phyloP scores from a whole-genome alignment of 2,329 filamentous ascomycete species.

The Apiospora arundinis region DNA sequence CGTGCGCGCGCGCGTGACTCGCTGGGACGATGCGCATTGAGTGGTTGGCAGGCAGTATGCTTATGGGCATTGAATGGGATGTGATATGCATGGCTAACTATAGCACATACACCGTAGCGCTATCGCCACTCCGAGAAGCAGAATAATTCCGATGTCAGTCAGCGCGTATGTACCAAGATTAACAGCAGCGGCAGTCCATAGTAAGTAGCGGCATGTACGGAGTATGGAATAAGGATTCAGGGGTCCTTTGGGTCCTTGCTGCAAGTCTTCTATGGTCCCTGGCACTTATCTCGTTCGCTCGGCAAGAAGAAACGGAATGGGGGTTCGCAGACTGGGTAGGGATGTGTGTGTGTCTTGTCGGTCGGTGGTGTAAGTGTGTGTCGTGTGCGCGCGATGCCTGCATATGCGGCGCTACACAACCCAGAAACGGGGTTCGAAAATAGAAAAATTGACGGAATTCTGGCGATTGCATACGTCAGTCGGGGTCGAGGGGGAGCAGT shows the following conservation, averaged over 20 bases:
- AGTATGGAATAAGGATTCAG: not conserved
- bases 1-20: not conserved
- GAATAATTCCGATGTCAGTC: not conserved
- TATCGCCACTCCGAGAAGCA: not conserved
- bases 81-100: slow-evolving; percentile 10
- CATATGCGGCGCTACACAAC: not conserved
- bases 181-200: not conserved
- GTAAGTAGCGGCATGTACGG: not conserved
- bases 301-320: not conserved
- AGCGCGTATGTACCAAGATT: not conserved
- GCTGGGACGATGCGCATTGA: not conserved
- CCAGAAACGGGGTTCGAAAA: not conserved
- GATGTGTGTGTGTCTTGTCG: too few species aligned
- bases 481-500: not conserved
- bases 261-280: not conserved
- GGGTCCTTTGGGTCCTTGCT: not conserved
- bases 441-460: not conserved
- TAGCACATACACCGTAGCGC: not conserved
- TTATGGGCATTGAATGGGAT: not conserved
- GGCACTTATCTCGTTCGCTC: not conserved
- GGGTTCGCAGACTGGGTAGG: not conserved
- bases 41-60: too few species aligned
- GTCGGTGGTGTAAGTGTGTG: not conserved
- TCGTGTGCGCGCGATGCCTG: not conserved
- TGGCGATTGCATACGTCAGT: not conserved